Evolutionary conservation across 805 yeast species (phyloP).

Genomic region (Candida coleopterorum): DNA sequence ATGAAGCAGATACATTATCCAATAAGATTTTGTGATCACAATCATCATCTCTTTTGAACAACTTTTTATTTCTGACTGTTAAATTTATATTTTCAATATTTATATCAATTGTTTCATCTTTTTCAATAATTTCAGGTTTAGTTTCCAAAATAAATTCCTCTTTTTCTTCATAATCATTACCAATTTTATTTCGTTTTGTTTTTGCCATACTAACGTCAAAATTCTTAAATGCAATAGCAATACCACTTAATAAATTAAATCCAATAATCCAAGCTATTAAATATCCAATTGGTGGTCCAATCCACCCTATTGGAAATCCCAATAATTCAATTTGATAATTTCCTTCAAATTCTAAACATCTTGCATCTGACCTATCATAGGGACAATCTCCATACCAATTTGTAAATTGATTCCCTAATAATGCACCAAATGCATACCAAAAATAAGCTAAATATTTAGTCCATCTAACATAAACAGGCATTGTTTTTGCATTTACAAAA

Average conservation of each 20-base stretch:
- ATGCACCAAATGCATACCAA: constrained; percentile 75
- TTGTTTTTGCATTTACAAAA: constrained; percentile 62
- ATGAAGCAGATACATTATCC: constrained; percentile 25
- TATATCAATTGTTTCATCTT: constrained; percentile 12
- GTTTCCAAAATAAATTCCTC: not conserved
- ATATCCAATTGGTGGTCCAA: constrained; percentile 57
- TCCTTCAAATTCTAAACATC: constrained; percentile 48
- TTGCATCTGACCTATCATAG: constrained; percentile 13
- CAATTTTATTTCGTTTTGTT: constrained; percentile 30
- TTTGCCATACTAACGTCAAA: constrained; percentile 51
- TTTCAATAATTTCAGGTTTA: constrained; percentile 9
- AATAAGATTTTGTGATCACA: constrained; percentile 11
- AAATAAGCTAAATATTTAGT: constrained; percentile 68
- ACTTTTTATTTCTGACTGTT: constrained; percentile 33
- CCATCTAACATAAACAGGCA: constrained; percentile 90
- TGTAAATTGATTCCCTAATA: constrained; percentile 61
- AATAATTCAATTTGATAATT: constrained; percentile 45
- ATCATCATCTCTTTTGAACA: not conserved
- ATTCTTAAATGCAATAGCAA: constrained; percentile 44
- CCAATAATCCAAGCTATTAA: constrained; percentile 56
- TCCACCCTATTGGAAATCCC: constrained; percentile 66
- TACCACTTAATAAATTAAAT: constrained; percentile 44
- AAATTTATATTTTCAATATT: constrained; percentile 29
- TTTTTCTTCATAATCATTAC: constrained; percentile 9
- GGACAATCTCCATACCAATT: constrained; percentile 59